Conservation (phyloP, 2,329 filamentous ascomycete species). For the Fusarium circinatum region DNA sequence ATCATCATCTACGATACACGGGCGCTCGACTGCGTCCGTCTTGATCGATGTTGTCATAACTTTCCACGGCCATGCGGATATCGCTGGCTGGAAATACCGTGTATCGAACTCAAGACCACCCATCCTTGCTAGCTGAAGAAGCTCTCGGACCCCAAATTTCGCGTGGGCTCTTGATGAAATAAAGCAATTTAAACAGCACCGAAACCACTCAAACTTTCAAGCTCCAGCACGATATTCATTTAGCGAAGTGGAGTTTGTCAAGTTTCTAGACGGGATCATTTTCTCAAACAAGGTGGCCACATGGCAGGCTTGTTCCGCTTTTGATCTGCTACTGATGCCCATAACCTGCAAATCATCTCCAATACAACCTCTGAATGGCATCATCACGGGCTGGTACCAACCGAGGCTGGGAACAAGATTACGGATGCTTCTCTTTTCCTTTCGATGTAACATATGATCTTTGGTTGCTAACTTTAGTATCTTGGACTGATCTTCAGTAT, state of each 20-base stretch:
- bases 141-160: conserved; percentile 30
- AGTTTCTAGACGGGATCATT: conserved; percentile 15
- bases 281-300: conserved; percentile 34
- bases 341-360: conserved; percentile 11
- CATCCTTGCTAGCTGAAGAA: conserved; percentile 23
- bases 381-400: background rate
- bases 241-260: conserved; percentile 20
- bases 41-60: background rate
- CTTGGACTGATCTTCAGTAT: background rate
- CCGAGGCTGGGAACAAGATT: background rate
- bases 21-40: conserved; percentile 14
- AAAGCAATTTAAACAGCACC: conserved; percentile 40
- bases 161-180: conserved; percentile 37
- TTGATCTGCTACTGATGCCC: conserved; percentile 16
- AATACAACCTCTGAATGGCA: conserved; percentile 11
- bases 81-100: background rate
- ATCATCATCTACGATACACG: conserved; percentile 8
- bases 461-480: background rate
- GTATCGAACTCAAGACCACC: background rate
- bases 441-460: background rate
- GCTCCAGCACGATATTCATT: background rate
- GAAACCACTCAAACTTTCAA: conserved; percentile 19
- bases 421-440: background rate
- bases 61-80: background rate
- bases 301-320: conserved; percentile 37